Conservation (phyloP, 345 rosid species). For the Heritiera fomes region DNA sequence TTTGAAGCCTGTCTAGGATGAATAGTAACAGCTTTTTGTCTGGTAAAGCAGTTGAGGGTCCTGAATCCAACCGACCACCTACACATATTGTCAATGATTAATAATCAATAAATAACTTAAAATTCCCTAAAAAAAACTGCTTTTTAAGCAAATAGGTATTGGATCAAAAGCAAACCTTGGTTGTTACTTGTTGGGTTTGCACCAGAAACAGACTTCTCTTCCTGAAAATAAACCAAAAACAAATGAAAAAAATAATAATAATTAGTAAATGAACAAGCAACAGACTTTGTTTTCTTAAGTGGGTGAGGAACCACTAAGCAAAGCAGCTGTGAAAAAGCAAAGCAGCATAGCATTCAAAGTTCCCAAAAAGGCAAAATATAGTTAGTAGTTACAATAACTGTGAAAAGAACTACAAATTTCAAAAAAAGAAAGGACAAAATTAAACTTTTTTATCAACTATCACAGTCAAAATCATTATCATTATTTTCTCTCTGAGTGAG, state of each 20-base stretch:
- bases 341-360: conserved; percentile 30
- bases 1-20: conserved; percentile 98
- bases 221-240: conserved; percentile 32
- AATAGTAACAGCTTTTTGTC: conserved; percentile 93
- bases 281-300: conserved; percentile 14
- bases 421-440: conserved; percentile 46
- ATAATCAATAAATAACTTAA: too few species aligned
- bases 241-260: not conserved
- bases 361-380: conserved; percentile 30
- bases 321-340: not conserved
- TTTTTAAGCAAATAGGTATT: too few species aligned
- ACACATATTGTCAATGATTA: too few species aligned
- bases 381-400: conserved; percentile 2
- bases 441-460: conserved; percentile 32
- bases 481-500: not conserved
- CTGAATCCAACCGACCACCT: too few species aligned
- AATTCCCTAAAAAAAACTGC: too few species aligned
- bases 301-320: conserved; percentile 21
- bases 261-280: conserved; percentile 20
- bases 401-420: not conserved
- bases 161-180: too few species aligned
- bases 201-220: conserved; percentile 35
- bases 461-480: conserved; percentile 29
- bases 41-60: too few species aligned
- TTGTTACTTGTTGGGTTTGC: too few species aligned